A percentile compares a stretch with the other conserved stretches of the same genome.
phyloP scores from a whole-genome alignment of 2,329 filamentous ascomycete genomes.

The Leptographium lundbergii region DNA sequence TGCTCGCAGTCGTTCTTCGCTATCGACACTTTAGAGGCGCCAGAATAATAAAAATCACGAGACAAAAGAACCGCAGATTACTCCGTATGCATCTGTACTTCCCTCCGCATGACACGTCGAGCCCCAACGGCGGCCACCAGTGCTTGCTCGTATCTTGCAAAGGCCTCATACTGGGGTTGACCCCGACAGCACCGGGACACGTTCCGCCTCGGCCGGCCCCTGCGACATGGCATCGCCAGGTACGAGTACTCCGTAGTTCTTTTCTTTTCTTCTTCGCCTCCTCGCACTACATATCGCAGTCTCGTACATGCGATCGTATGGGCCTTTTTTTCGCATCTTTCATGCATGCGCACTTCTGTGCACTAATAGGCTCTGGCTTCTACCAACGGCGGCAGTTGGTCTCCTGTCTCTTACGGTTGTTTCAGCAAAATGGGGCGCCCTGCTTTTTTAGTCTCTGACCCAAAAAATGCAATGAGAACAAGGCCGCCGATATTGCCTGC shows the following conservation, averaged over 20 bases:
- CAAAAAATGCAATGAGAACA: neutral
- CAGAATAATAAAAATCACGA: neutral
- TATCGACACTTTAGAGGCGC: neutral
- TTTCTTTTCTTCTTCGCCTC: neutral
- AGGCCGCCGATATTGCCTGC: neutral
- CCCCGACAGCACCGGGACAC: neutral
- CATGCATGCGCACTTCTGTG: neutral
- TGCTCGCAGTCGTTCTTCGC: neutral
- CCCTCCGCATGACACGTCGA: neutral
- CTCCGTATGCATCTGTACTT: neutral
- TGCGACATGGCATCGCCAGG: neutral
- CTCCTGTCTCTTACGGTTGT: slow-evolving; percentile 4
- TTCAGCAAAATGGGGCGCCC: slow-evolving; percentile 6
- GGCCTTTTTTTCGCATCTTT: neutral
- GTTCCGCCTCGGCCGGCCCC: neutral
- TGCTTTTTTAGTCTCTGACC: neutral
- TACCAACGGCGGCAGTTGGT: slow-evolving; percentile 6
- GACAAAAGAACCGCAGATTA: neutral
- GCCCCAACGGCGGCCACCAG: neutral
- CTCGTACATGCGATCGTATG: neutral
- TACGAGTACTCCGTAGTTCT: neutral
- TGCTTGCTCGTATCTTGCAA: neutral
- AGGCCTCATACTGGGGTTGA: neutral
- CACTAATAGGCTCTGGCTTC: neutral
- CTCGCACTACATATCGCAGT: neutral